Evolutionary conservation across 768 basidiomycete genomes (phyloP).

Genomic region (Cystoderma amianthinum): DNA sequence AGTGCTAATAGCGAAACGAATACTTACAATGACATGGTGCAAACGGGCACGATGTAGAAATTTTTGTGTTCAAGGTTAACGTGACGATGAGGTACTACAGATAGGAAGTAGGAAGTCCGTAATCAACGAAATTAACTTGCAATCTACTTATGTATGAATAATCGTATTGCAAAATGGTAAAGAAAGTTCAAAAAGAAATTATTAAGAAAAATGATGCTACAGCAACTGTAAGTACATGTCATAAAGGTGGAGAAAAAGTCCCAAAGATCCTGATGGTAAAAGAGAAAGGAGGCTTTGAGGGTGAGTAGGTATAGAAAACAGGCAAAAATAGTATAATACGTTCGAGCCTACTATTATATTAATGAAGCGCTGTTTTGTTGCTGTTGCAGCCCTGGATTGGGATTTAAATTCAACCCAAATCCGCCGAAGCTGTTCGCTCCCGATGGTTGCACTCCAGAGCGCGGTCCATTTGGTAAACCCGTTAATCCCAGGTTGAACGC

Average conservation of each 20-base stretch:
- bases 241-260: conserved; percentile 10
- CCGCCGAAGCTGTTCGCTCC: not conserved
- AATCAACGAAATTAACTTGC: too few species aligned
- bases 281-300: too few species aligned
- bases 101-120: too few species aligned
- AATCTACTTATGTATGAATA: too few species aligned
- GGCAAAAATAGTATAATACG: not conserved
- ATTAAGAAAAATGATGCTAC: conserved; percentile 5
- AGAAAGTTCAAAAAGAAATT: conserved; percentile 9
- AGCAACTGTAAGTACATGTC: conserved; percentile 4
- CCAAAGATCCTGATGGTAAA: conserved; percentile 10
- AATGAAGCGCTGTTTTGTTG: conserved; percentile 39
- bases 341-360: conserved; percentile 29
- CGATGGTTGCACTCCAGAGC: not conserved
- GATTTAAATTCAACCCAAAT: not conserved
- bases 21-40: too few species aligned
- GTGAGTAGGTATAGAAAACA: too few species aligned
- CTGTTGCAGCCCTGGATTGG: conserved; percentile 23
- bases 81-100: too few species aligned
- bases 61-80: too few species aligned
- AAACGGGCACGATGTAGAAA: too few species aligned
- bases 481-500: conserved; percentile 9
- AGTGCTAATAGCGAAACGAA: too few species aligned
- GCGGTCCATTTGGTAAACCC: not conserved
- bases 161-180: too few species aligned